Percentiles rank a stretch among this genome's conserved stretches.
phyloP scores from a whole-genome alignment of 2,329 filamentous ascomycete genomes.

The Tolypocladium nubicola region DNA sequence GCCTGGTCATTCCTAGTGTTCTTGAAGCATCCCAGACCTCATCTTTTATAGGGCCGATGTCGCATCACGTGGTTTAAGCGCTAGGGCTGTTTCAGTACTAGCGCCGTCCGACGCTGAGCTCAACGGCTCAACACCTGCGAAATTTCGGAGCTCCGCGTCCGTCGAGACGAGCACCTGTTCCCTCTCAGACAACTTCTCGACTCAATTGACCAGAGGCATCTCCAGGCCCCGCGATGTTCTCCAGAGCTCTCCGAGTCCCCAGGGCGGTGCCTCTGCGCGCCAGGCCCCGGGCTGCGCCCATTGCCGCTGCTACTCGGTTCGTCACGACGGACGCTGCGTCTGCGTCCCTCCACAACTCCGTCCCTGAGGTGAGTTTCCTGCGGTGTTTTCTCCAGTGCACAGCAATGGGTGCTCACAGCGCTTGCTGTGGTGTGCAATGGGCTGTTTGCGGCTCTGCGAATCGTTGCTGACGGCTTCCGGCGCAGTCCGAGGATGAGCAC shows the following conservation, averaged over 20 bases:
- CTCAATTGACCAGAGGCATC: conserved; percentile 21
- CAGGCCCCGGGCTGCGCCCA: conserved; percentile 28
- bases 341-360: conserved; percentile 72
- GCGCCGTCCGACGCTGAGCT: conserved; percentile 27
- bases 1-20: not conserved
- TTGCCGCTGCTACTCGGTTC: conserved; percentile 49
- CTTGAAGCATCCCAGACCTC: not conserved
- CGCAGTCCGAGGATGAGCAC: conserved; percentile 81
- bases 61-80: conserved; percentile 12
- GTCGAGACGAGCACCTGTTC: conserved; percentile 18
- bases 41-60: not conserved
- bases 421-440: not conserved
- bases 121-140: conserved; percentile 31
- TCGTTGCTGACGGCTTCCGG: conserved; percentile 8
- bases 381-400: not conserved
- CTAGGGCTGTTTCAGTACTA: conserved; percentile 18
- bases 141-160: conserved; percentile 29
- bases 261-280: conserved; percentile 48
- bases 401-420: not conserved
- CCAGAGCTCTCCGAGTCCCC: conserved; percentile 53
- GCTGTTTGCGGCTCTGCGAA: not conserved
- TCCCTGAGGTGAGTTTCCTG: conserved; percentile 33
- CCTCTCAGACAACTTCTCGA: conserved; percentile 14
- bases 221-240: conserved; percentile 49
- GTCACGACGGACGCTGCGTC: conserved; percentile 96